Evolutionary conservation across 257 asterid genomes (phyloP).

Genomic region (Nicotiana paniculata): DNA sequence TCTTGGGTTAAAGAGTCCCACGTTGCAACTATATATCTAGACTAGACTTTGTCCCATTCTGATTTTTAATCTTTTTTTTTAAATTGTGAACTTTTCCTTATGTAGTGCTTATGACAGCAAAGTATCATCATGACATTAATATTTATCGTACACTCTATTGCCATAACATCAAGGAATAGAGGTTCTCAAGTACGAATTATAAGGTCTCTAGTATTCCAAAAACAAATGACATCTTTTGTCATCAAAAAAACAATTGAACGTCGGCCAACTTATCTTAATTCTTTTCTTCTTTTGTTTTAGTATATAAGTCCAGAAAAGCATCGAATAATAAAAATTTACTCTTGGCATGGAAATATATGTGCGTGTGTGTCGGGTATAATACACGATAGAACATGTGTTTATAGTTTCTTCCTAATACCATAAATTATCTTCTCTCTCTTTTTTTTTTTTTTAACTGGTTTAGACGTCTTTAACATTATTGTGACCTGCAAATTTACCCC

Average conservation of each 20-base stretch:
- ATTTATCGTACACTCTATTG: not conserved
- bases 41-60: not conserved
- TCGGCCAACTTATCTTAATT: not conserved
- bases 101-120: not conserved
- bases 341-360: not conserved
- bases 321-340: not conserved
- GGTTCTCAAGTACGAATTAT: not conserved
- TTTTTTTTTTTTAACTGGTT: no score
- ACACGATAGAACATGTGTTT: not conserved
- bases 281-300: no score
- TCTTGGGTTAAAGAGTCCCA: not conserved
- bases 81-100: not conserved
- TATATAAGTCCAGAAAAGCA: no score
- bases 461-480: no score
- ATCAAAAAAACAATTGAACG: not conserved
- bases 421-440: no score
- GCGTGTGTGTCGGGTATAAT: not conserved
- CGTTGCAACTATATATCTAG: not conserved
- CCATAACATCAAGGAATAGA: not conserved
- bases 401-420: not conserved
- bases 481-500: not conserved
- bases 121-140: not conserved
- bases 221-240: not conserved
- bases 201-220: not conserved
- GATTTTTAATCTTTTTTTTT: not conserved